Evolutionary conservation across 805 yeast species (phyloP), one percentile per base, ranked within the genome.

Genomic region (Starmerella tilneyi): DNA sequence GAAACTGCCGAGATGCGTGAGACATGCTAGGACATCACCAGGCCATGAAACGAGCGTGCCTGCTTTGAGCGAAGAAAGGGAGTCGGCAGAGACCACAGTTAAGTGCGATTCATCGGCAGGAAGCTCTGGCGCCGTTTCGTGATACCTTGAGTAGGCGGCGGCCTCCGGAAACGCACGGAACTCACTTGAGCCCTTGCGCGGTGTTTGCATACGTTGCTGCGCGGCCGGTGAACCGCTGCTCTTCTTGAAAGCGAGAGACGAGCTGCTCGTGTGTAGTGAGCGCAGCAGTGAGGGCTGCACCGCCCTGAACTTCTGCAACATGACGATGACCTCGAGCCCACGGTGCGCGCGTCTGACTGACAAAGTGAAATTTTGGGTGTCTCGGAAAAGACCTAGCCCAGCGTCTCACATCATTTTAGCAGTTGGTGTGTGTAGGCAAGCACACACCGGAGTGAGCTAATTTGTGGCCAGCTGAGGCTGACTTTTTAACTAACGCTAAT

Each of bases 161-260:
- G 58, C 56, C 15, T 45, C 27, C 31, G 51, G 48, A 45, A 46
- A 56, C 45, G 42, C 46, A 12, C 59, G 49, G 45, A 21, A 49
- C 49, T 56, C 59, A 17, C 56, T 58, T n/a, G 34, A 22, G 20
- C 41, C 40, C 32, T 52, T 54, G 15, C 43, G 34, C n/a, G 59
- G 59, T 1, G 57, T 53, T 17, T 36, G 40, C 40, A 36, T 36
- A 5, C 40, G 24, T 8, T 24, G 40, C 40, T 36, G 29, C 21
- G 30, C 40, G 20, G 46, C 30, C 15, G 31, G 36, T 15, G 26
- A 22, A n/a, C 45, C 48, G 22, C 35, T 35, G 30, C 33, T 17
- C 33, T 49, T 52, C 44, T 45, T 49, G 39, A 51, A 51, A 24
- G 41, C 41, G 11, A 43, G 41, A 11, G 24, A 17, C 21, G 31